Evolutionary conservation across 2,329 filamentous ascomycete genomes (phyloP).

Genomic region (Aspergillus brasiliensis): DNA sequence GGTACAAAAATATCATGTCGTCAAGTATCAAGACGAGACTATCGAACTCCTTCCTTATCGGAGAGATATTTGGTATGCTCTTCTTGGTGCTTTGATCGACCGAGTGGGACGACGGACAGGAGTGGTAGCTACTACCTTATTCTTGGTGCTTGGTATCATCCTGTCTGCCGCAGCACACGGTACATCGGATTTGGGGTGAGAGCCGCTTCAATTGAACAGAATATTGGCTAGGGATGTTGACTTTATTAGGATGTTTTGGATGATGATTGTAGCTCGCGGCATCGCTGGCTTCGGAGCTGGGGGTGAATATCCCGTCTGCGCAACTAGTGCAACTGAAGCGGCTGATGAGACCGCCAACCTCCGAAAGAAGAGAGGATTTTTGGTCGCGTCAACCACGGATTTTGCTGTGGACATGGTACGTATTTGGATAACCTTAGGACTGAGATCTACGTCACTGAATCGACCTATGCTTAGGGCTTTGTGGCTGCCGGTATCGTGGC

Average conservation of each 20-base stretch:
- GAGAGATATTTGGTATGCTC: slow-evolving; percentile 60
- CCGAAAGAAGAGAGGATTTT: slow-evolving; percentile 26
- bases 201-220: neutral
- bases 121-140: slow-evolving; percentile 49
- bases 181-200: slow-evolving; percentile 34
- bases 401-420: slow-evolving; percentile 29
- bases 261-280: slow-evolving; percentile 46
- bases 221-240: neutral
- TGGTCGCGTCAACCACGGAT: slow-evolving; percentile 29
- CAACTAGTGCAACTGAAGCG: slow-evolving; percentile 28
- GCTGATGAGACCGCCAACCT: slow-evolving; percentile 27
- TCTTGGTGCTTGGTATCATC: slow-evolving; percentile 52
- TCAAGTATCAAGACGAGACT: slow-evolving; percentile 52
- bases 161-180: slow-evolving; percentile 52
- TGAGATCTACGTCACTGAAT: neutral
- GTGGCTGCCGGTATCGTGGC: slow-evolving; percentile 26
- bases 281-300: slow-evolving; percentile 45
- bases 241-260: slow-evolving; percentile 48
- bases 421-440: neutral
- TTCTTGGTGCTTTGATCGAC: slow-evolving; percentile 56
- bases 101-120: slow-evolving; percentile 54
- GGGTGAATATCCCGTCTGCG: slow-evolving; percentile 37
- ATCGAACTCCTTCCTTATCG: slow-evolving; percentile 59
- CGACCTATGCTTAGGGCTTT: slow-evolving; percentile 20
- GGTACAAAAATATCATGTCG: slow-evolving; percentile 36